Conservation (phyloP, 75 land plant genomes). For the Selaginella tamariscina region DNA sequence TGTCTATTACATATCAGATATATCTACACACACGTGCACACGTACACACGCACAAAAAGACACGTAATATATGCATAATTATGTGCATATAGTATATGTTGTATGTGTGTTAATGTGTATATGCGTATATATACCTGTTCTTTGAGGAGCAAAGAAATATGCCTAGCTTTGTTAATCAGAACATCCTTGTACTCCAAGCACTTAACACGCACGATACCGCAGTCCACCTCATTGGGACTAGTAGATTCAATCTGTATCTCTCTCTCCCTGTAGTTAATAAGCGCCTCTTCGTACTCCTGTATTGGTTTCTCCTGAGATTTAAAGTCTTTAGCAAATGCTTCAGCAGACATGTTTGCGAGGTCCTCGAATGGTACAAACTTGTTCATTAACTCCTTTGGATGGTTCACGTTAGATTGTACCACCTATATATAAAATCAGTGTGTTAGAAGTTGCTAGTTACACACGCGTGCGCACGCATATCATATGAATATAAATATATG, state of each 20-base stretch:
- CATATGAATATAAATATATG: background rate
- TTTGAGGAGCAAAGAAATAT: constrained; percentile 20
- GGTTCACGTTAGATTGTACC: constrained; percentile 18
- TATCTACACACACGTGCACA: no score
- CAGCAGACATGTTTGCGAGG: constrained; percentile 18
- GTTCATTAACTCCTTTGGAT: constrained; percentile 20
- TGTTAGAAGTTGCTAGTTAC: no score
- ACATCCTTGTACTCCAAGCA: constrained; percentile 19
- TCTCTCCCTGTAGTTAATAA: constrained; percentile 17
- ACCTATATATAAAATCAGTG: no score
- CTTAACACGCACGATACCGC: constrained; percentile 20
- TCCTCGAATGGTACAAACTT: constrained; percentile 17
- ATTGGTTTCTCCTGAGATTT: constrained; percentile 23
- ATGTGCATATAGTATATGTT: no score
- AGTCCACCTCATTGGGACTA: constrained; percentile 23
- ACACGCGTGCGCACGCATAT: background rate
- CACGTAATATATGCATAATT: no score
- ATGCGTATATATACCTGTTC: constrained; percentile 21
- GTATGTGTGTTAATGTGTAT: no score
- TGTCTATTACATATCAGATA: no score
- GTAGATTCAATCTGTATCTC: constrained; percentile 19
- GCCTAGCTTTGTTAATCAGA: constrained; percentile 25
- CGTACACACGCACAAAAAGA: no score
- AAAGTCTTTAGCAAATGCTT: constrained; percentile 28
- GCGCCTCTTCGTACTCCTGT: constrained; percentile 16